Conservation (phyloP, 1,139 yeast genomes). For the Nakaseomyces sp. region DNA sequence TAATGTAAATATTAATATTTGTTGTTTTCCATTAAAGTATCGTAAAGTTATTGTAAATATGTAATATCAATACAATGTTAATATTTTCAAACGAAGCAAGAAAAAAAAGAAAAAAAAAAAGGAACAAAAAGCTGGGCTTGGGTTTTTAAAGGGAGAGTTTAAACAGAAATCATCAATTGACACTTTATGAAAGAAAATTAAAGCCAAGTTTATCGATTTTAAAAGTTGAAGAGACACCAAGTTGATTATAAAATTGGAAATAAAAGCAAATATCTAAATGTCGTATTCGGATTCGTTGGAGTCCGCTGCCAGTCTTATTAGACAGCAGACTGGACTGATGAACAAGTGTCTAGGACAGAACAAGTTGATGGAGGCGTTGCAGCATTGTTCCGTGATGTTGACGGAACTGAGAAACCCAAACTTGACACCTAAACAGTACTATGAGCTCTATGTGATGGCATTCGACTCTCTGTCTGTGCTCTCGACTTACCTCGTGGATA, state of each 20-base stretch:
- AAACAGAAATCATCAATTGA: not conserved
- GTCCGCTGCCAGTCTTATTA: constrained; percentile 35
- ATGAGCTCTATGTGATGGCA: constrained; percentile 78
- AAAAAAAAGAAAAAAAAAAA: not conserved
- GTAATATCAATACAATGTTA: too few relatives aligned
- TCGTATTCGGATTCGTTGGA: constrained; percentile 27
- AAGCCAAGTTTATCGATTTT: too few relatives aligned
- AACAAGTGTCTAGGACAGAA: constrained; percentile 59
- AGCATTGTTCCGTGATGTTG: constrained; percentile 76
- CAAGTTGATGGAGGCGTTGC: constrained; percentile 77
- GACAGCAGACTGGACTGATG: constrained; percentile 69
- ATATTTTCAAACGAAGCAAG: too few relatives aligned
- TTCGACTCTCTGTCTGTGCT: constrained; percentile 75
- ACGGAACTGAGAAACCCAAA: constrained; percentile 72
- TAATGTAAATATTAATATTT: too few relatives aligned
- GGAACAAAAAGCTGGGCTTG: not conserved
- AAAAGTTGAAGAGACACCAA: too few relatives aligned
- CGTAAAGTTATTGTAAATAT: too few relatives aligned
- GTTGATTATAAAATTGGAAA: too few relatives aligned
- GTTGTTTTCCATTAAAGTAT: too few relatives aligned
- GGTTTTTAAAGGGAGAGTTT: not conserved
- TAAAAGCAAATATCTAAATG: too few relatives aligned
- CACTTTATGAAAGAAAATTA: too few relatives aligned
- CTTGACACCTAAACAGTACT: constrained; percentile 84
- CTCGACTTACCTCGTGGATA: constrained; percentile 54